Conservation (phyloP, 495 filamentous ascomycete species). For the Parathielavia appendiculata region DNA sequence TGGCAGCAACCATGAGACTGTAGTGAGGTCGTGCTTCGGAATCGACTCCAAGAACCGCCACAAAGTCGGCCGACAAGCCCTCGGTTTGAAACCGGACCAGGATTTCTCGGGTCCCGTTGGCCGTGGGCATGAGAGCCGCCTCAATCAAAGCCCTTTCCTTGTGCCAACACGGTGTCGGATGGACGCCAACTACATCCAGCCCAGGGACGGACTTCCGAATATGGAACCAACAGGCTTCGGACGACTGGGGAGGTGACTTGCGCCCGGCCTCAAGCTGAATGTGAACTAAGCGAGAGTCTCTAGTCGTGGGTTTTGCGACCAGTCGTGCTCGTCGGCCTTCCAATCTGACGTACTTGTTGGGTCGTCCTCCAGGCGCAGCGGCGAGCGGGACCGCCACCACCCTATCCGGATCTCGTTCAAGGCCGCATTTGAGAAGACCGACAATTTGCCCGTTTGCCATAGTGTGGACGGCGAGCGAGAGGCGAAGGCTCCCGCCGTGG, state of each 20-base stretch:
- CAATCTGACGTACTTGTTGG: neutral
- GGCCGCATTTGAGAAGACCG: slow-evolving; percentile 7
- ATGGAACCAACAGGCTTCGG: slow-evolving; percentile 2
- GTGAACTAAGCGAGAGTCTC: neutral
- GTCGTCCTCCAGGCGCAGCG: neutral
- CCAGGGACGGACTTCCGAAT: slow-evolving; percentile 2
- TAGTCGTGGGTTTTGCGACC: neutral
- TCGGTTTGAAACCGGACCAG: slow-evolving; percentile 1
- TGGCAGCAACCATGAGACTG: slow-evolving; percentile 1
- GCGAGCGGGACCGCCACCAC: slow-evolving; percentile 9
- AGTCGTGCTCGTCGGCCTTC: neutral
- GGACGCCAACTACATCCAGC: neutral
- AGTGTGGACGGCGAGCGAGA: neutral
- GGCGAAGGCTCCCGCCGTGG: neutral
- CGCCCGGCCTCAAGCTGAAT: slow-evolving; percentile 6
- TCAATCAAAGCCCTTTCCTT: slow-evolving; percentile 13
- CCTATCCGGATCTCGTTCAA: neutral
- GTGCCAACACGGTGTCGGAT: slow-evolving; percentile 1
- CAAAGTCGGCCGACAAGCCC: slow-evolving; percentile 1
- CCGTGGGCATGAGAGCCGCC: neutral
- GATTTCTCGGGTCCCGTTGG: neutral
- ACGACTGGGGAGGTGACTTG: neutral
- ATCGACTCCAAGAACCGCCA: neutral
- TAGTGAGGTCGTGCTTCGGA: neutral
- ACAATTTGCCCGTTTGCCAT: neutral